phyloP scores from a whole-genome alignment of 2,329 filamentous ascomycete genomes.

The Cladosporium austrohemisphaericum region DNA sequence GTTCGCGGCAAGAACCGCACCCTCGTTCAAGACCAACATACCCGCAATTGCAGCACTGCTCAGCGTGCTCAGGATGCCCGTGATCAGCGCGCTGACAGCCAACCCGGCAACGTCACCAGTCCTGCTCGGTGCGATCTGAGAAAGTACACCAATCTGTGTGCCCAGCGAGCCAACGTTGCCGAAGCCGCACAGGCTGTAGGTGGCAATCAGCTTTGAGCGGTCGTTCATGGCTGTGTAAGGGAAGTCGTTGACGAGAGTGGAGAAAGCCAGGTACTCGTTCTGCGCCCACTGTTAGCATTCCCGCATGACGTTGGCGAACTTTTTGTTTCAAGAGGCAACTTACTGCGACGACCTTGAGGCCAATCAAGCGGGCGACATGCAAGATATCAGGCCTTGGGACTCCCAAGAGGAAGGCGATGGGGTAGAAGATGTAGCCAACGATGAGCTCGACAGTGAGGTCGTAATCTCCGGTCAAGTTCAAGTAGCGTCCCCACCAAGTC shows the following conservation, averaged over 20 bases:
- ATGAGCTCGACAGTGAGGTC: conserved; percentile 72
- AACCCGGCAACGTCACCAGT: conserved; percentile 71
- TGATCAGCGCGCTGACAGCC: conserved; percentile 71
- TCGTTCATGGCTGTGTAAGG: conserved; percentile 58
- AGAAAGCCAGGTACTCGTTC: conserved; percentile 79
- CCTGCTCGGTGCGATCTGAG: conserved; percentile 72
- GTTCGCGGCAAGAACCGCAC: conserved; percentile 20
- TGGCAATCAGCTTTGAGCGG: conserved; percentile 76
- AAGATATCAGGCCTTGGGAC: conserved; percentile 64
- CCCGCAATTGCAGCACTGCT: conserved; percentile 75
- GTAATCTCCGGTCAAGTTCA: conserved; percentile 64
- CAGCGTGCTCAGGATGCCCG: conserved; percentile 74
- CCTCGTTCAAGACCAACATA: conserved; percentile 61
- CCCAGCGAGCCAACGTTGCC: conserved; percentile 85
- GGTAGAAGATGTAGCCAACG: conserved; percentile 73
- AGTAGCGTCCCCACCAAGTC: conserved; percentile 78
- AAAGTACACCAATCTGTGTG: conserved; percentile 83
- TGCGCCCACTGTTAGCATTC: conserved; percentile 22
- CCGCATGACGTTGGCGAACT: too few relatives aligned
- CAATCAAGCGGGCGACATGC: conserved; percentile 73
- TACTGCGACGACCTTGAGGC: conserved; percentile 74
- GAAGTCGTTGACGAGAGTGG: conserved; percentile 48
- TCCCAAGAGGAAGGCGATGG: conserved; percentile 75
- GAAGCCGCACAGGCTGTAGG: conserved; percentile 71
- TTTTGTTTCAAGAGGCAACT: conserved; percentile 34